A percentile compares a stretch with the other conserved stretches of the same genome.
Conservation (phyloP, 2,329 filamentous ascomycete genomes). For the Verticillium nonalfalfae region DNA sequence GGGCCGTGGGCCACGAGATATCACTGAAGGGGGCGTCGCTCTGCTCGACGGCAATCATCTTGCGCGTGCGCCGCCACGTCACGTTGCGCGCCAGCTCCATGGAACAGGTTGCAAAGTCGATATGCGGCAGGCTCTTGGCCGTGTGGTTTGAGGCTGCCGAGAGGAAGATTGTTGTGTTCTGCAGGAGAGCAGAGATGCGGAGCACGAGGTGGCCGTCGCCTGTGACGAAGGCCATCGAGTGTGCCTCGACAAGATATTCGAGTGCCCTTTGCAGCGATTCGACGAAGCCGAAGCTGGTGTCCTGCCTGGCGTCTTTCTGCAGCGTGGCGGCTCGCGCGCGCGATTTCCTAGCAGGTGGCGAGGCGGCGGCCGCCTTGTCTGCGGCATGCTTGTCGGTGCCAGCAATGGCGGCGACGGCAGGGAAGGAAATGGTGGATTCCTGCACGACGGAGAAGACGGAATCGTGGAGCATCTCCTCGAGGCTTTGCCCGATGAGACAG, state of each 20-base stretch:
- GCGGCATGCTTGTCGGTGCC: constrained; percentile 26
- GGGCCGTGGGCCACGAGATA: constrained; percentile 20
- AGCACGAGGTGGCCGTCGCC: constrained; percentile 56
- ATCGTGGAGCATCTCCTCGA: constrained; percentile 68
- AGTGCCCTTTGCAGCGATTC: constrained; percentile 59
- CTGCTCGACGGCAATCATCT: constrained; percentile 22
- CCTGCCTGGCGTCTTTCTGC: constrained; percentile 15
- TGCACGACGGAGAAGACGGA: constrained; percentile 84
- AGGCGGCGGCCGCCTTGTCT: constrained; percentile 15
- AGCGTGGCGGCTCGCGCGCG: constrained; percentile 13
- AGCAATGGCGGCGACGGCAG: constrained; percentile 48
- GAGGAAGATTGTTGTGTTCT: constrained; percentile 59
- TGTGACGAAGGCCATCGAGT: constrained; percentile 47
- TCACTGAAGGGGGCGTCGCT: constrained; percentile 22
- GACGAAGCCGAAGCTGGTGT: constrained; percentile 38
- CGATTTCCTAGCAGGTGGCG: constrained; percentile 2
- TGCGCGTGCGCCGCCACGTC: constrained; percentile 59
- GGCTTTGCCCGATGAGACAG: constrained; percentile 60
- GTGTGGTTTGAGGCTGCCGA: constrained; percentile 51
- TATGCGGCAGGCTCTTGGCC: constrained; percentile 38
- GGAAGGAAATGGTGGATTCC: constrained; percentile 87
- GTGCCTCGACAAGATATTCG: constrained; percentile 57
- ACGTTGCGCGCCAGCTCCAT: constrained; percentile 66
- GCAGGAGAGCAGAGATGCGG: constrained; percentile 55
- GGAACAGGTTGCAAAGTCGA: constrained; percentile 55